phyloP scores from a whole-genome alignment of 202 grass and related monocot species.

The Elaeis oleifera region DNA sequence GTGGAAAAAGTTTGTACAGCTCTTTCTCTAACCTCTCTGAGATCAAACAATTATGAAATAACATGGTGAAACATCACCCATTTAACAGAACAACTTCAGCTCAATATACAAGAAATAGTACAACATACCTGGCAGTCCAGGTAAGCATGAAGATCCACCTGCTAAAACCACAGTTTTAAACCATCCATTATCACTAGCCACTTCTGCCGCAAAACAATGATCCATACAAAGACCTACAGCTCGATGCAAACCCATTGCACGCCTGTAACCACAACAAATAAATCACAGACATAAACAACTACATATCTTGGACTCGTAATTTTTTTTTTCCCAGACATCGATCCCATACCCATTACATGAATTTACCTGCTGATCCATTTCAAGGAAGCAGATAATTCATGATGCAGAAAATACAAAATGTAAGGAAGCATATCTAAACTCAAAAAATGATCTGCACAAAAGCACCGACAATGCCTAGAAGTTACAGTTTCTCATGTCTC shows the following conservation, averaged over 20 bases:
- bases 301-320: too few relatives aligned
- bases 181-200: conserved; percentile 53
- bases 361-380: too few relatives aligned
- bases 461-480: too few relatives aligned
- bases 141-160: conserved; percentile 73
- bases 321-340: too few relatives aligned
- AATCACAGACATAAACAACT: neutral
- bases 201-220: conserved; percentile 64
- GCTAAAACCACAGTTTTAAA: conserved; percentile 85
- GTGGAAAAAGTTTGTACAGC: conserved; percentile 50
- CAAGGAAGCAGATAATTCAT: too few relatives aligned
- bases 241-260: conserved; percentile 75
- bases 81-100: too few relatives aligned
- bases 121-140: conserved; percentile 74
- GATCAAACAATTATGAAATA: conserved; percentile 4
- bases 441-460: too few relatives aligned
- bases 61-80: neutral
- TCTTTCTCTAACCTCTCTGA: conserved; percentile 90
- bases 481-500: too few relatives aligned
- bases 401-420: too few relatives aligned
- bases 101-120: too few relatives aligned
- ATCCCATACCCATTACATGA: too few relatives aligned
- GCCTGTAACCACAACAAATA: conserved; percentile 35
- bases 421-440: too few relatives aligned
- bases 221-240: conserved; percentile 85